Conservation (phyloP, 176 grass and related monocot genomes). For the Guadua angustifolia region DNA sequence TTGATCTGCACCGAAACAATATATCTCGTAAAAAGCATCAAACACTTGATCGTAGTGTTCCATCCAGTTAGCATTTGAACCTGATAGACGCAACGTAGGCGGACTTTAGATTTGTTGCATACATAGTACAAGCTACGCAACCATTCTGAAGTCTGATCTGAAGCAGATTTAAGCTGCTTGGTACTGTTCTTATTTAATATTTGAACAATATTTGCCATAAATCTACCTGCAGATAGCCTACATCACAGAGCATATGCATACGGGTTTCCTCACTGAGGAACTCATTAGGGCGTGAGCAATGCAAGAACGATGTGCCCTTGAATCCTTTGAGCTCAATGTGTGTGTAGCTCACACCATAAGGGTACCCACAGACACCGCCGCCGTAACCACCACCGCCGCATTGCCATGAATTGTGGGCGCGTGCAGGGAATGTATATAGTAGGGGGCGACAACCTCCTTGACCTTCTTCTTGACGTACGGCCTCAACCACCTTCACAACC, state of each 20-base stretch:
- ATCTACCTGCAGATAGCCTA: slow-evolving; percentile 42
- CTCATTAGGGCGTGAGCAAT: slow-evolving; percentile 73
- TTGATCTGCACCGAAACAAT: not conserved
- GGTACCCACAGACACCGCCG: not conserved
- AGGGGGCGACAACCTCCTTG: slow-evolving; percentile 64
- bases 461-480: slow-evolving; percentile 53
- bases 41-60: not conserved
- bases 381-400: not conserved
- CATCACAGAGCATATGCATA: slow-evolving; percentile 76
- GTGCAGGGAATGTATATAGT: slow-evolving; percentile 87
- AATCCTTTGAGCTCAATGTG: slow-evolving; percentile 54
- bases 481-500: slow-evolving; percentile 12
- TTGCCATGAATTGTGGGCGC: slow-evolving; percentile 55
- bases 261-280: slow-evolving; percentile 75
- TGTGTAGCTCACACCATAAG: slow-evolving; percentile 46
- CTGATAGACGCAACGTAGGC: not conserved
- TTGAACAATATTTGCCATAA: not conserved
- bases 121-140: not conserved
- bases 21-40: not conserved
- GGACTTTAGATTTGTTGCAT: slow-evolving; percentile 3
- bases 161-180: not conserved
- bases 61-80: not conserved
- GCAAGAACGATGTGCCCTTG: slow-evolving; percentile 61
- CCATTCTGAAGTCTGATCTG: not conserved
- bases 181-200: slow-evolving; percentile 13